Percentiles rank a stretch among this genome's conserved stretches.
Evolutionary conservation across 306 rosid species (phyloP).

Genomic region (Macrotyloma uniflorum): DNA sequence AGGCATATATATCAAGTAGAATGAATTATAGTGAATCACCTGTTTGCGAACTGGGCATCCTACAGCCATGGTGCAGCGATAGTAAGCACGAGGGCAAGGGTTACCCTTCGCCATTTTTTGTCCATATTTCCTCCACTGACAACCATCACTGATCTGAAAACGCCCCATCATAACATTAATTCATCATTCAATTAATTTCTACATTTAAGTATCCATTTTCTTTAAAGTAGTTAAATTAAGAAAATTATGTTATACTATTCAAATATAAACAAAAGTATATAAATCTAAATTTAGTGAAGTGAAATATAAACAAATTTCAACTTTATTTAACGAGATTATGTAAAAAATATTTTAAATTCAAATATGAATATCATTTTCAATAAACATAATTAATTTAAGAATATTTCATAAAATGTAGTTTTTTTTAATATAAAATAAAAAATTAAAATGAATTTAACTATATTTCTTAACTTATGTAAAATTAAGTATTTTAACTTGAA

Average conservation of each 20-base stretch:
- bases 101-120: conserved; percentile 74
- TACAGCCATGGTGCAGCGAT: conserved; percentile 71
- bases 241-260: background rate
- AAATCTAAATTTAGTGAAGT: no score
- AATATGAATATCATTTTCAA: no score
- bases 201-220: background rate
- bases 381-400: no score
- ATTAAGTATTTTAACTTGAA: no score
- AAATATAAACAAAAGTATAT: no score
- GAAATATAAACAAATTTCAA: no score
- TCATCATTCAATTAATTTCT: background rate
- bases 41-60: conserved; percentile 70
- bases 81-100: conserved; percentile 80
- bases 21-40: conserved; percentile 25
- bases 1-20: background rate
- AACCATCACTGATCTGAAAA: conserved; percentile 65
- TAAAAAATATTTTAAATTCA: no score
- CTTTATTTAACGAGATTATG: no score
- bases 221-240: background rate
- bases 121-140: conserved; percentile 87
- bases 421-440: no score
- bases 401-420: no score
- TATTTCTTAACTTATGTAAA: no score
- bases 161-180: background rate
- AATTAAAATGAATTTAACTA: no score